phyloP scores from a whole-genome alignment of 768 basidiomycete genomes.

The Mycena floridula region DNA sequence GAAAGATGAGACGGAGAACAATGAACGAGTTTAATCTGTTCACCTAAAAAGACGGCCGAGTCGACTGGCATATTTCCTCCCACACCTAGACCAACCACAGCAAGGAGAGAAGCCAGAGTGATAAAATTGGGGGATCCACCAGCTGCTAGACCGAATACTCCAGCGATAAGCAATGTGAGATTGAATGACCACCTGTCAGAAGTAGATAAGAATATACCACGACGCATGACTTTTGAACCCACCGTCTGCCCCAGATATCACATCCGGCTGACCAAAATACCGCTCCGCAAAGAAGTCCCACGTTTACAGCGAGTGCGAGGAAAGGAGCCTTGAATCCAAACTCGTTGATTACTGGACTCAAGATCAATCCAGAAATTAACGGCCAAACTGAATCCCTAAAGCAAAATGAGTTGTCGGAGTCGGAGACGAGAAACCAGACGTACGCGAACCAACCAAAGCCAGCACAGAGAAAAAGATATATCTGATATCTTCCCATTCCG shows the following conservation, averaged over 20 bases:
- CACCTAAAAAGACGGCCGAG: constrained; percentile 45
- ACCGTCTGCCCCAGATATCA: constrained; percentile 71
- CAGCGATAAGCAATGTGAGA: constrained; percentile 46
- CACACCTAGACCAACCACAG: constrained; percentile 40
- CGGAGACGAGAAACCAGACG: constrained; percentile 18
- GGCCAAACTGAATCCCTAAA: constrained; percentile 71
- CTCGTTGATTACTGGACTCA: constrained; percentile 58
- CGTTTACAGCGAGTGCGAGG: constrained; percentile 64
- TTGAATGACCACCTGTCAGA: constrained; percentile 55
- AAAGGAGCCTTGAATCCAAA: constrained; percentile 57
- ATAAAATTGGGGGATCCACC: constrained; percentile 41
- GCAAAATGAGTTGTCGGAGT: not conserved
- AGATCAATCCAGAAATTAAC: constrained; percentile 63
- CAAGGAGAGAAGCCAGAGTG: constrained; percentile 40
- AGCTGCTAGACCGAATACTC: constrained; percentile 45
- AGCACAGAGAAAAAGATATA: constrained; percentile 55
- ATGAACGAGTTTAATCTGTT: constrained; percentile 2
- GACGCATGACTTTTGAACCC: constrained; percentile 1
- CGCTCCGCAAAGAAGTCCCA: constrained; percentile 66
- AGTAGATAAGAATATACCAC: not conserved
- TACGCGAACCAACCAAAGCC: constrained; percentile 77
- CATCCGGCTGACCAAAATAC: constrained; percentile 63
- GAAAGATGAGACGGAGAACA: constrained; percentile 7
- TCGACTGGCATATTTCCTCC: constrained; percentile 56
- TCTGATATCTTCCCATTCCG: constrained; percentile 69